Evolutionary conservation across 768 basidiomycete genomes (phyloP), one percentile per base, ranked within the genome.

Genomic region (Rhodotorula taiwanensis): DNA sequence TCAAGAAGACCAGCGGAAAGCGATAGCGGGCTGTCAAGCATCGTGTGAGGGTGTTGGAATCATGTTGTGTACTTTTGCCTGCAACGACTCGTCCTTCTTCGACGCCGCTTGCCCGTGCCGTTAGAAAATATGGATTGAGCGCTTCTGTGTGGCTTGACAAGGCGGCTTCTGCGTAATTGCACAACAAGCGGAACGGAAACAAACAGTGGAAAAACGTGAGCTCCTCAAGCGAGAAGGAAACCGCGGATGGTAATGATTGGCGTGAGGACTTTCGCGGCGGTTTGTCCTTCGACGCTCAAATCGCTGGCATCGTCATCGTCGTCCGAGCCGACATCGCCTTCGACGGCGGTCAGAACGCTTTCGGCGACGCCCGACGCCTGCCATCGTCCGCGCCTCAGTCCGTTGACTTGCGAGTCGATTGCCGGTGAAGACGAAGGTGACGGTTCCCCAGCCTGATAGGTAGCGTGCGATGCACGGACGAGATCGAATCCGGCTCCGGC

Each of bases 1-100:
- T 70, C 23, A 61, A 61, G 61, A 70, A 70, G 49, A 34, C 50
- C 33, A 34, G 23, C 13, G 50, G 50, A 9, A 52, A 52, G 33
- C 49, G 49, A 27, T 50, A n/a, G n/a, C n/a, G n/a, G n/a, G n/a
- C n/a, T n/a, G n/a, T n/a, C n/a, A n/a, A n/a, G n/a, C n/a, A n/a
- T n/a, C n/a, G n/a, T n/a, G n/a, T n/a, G n/a, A n/a, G n/a, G n/a
- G 36, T 16, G 9, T 16, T 39, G 9, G 36, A 9, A 10, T 16
- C 36, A 10, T 39, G 36, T 39, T 39, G 36, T 39, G 36, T 39
- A 39, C 16, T 16, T 10, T 39, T 16, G 16, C 36, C 36, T 44
- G 43, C 43, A 44, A 7, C 11, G 11, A 44, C 43, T 10, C 20
- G n/a, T n/a, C n/a, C n/a, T n/a, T n/a, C n/a, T n/a, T n/a, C n/a